phyloP scores from a whole-genome alignment of 495 filamentous ascomycete genomes.

The Penicillium desertorum region DNA sequence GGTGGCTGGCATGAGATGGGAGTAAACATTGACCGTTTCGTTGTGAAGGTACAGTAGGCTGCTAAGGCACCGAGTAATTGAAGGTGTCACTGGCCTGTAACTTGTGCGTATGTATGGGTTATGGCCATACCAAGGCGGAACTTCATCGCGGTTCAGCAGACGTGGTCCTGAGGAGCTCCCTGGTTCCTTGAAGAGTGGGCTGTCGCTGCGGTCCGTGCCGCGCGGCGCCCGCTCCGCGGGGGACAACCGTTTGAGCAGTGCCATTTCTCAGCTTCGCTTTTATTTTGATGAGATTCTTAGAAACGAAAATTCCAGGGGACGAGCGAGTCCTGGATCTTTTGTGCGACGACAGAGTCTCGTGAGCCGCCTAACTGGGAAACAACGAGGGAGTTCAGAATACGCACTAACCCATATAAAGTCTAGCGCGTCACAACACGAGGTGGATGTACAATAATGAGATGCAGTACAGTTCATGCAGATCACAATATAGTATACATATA shows the following conservation, averaged over 20 bases:
- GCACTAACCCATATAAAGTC: not conserved
- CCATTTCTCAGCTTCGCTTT: not conserved
- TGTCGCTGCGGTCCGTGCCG: not conserved
- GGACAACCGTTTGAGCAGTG: not conserved
- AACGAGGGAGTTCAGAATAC: not conserved
- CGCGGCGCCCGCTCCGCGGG: not conserved
- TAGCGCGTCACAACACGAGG: not conserved
- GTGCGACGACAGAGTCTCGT: no score
- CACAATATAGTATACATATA: conserved; percentile 4
- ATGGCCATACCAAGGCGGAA: conserved; percentile 35
- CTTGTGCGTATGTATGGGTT: conserved; percentile 31
- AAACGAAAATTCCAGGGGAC: no score
- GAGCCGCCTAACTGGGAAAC: not conserved
- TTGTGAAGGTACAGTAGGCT: conserved; percentile 38
- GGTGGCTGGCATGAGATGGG: conserved; percentile 31
- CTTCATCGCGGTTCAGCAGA: conserved; percentile 33
- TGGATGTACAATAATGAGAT: not conserved
- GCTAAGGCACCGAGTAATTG: conserved; percentile 26
- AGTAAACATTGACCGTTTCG: conserved; percentile 38
- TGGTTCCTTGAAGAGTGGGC: not conserved
- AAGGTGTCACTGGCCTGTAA: conserved; percentile 35
- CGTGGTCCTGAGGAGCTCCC: not conserved
- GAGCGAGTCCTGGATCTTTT: no score
- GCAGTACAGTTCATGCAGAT: not conserved
- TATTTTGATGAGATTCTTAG: not conserved